Evolutionary conservation across 2,329 filamentous ascomycete species (phyloP), one percentile per base, ranked within the genome.

Genomic region (Microcyclosporella mali): DNA sequence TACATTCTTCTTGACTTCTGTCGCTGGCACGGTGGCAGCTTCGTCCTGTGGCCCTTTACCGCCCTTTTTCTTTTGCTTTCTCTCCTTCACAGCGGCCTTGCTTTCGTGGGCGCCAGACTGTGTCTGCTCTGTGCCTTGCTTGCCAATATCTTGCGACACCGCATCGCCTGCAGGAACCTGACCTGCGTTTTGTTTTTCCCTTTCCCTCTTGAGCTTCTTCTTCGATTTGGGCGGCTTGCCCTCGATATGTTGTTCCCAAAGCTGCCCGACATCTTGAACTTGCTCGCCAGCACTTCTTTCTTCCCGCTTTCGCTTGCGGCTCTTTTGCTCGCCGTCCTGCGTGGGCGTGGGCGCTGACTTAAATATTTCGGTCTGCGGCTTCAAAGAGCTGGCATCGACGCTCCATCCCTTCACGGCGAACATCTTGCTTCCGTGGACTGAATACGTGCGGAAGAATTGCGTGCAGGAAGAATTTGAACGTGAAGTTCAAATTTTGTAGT

Each of bases 401-500:
- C 87, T 87, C 89, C 90, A 95, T 55, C 92, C 92, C 59, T 86
- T 85, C 21, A 97, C 89, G 8, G 88, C 83, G 66, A 97, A 97
- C 90, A 97, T 90, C 1, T 16, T 43, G 39, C n/a, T n/a, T 8
- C 9, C 28, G 28, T 8, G 28, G 28, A 29, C 8, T 14, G 12
- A 17, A 16, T 17, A 11, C 8, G 12, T 17, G 3, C 14, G 33
- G 18, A 16, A 17, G 39, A 16, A 12, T 4, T 25, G 21, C 17
- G 7, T 21, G 33, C n/a, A 19, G 16, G 14, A 25, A 25, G 32
- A 34, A 34, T 17, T 15, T 34, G 8, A 15, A 34, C 9, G 32
- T 34, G 32, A 34, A 34, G 32, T 34, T 34, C 9, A 25, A 9
- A 6, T 25, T 25, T 25, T 9, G 21, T 9, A 25, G 9, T 4